Base-by-base conservation (phyloP, 352 stramenopile genomes). In the Pythium phragmiticola region DNA sequence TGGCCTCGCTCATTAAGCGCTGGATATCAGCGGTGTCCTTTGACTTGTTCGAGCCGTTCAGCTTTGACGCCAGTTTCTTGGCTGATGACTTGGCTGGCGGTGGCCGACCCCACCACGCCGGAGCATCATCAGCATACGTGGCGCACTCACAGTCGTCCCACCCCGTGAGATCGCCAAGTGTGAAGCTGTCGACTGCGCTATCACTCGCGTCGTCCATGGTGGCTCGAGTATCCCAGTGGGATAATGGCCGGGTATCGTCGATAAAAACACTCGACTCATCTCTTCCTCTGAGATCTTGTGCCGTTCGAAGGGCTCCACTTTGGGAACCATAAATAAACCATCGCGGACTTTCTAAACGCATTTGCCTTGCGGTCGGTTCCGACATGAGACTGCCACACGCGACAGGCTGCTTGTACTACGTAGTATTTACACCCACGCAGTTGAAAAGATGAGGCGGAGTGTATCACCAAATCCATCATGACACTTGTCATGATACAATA, bases 91-190 rank as follows among this genome's bases (percentile, higher is more conserved):
- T 42, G 37, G 3, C 14, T 12, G 37, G 37, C 11, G 37, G 14
- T 42, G 11, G 37, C 14, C 37, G 9, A 42, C 37, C 14, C 37
- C 11, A 42, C 37, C 37, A 42, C 37, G 37, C 37, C 11, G 9
- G 37, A 16, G 37, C 3, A 42, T 52, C 55, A 4, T 41, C 26
- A 30, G 26, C 41, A 19, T 43, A 56, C 21, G 17, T 19, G 3
- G 17, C n/a, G 23, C 46, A 51, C 17, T 58, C 58, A 19, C 26
- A 58, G 58, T 65, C 58, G 21, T 46, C 41, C 58, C 58, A 65
- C 16, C 48, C 58, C 1, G 36, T 58, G 34, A 65, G 37, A 11
- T 65, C 48, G n/a, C 52, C 39, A 0, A 52, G 12, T 4, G 55
- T n/a, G 9, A 39, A 58, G 36, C 30, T 33, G 26, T 53, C 43